Evolutionary conservation across 768 basidiomycete genomes (phyloP).

Genomic region (Kwoniella bestiolae): DNA sequence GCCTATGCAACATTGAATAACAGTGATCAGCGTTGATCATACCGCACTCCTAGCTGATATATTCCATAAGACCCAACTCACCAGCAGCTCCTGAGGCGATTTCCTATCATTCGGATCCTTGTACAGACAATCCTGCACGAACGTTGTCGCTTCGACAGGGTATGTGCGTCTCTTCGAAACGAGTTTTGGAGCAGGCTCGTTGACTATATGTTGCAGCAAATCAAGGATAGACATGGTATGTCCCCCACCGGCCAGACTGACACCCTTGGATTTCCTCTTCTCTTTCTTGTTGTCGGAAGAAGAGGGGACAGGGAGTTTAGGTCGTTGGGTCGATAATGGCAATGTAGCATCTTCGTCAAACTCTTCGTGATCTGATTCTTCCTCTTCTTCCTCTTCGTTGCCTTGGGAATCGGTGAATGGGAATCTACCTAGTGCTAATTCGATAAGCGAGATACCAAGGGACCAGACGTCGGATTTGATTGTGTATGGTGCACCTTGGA

Average conservation of each 20-base stretch:
- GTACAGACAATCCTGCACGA: constrained; percentile 84
- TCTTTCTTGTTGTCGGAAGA: constrained; percentile 72
- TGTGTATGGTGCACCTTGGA: constrained; percentile 96
- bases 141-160: constrained; percentile 75
- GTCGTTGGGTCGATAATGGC: constrained; percentile 37
- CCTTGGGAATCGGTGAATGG: constrained; percentile 71
- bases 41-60: background rate
- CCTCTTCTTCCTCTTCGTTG: constrained; percentile 22
- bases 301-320: constrained; percentile 58
- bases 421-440: constrained; percentile 94
- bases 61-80: constrained; percentile 38
- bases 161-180: constrained; percentile 68
- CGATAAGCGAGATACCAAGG: constrained; percentile 92
- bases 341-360: constrained; percentile 44
- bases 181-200: constrained; percentile 91
- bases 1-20: constrained; percentile 17
- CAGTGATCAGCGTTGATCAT: background rate
- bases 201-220: constrained; percentile 95
- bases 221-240: constrained; percentile 99
- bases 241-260: constrained; percentile 87
- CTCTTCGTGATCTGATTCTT: constrained; percentile 18
- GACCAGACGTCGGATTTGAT: constrained; percentile 99
- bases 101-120: constrained; percentile 84
- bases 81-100: constrained; percentile 80
- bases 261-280: constrained; percentile 70